Percentiles rank a stretch among this genome's conserved stretches.
phyloP scores from a whole-genome alignment of 225 moss, liverwort and hornwort genomes.

The Marchantia paleacea region DNA sequence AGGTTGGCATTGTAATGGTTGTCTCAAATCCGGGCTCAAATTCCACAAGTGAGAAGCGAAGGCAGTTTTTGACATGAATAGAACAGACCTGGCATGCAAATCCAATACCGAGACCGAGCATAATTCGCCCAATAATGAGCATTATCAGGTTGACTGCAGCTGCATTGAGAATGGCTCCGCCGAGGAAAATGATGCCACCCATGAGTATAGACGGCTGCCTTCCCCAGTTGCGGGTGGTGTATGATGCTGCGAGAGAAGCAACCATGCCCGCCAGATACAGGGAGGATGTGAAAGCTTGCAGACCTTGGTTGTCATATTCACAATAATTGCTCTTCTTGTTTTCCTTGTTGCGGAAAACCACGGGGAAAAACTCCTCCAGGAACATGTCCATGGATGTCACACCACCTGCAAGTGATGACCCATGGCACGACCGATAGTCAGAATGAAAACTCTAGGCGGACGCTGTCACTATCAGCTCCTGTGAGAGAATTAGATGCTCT shows the following conservation, averaged over 20 bases:
- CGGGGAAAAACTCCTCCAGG: constrained; percentile 33
- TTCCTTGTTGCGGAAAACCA: constrained; percentile 25
- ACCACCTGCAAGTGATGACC: constrained; percentile 6
- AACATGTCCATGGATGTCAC: constrained; percentile 33
- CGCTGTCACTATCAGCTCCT: too few species aligned
- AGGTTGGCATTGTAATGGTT: too few species aligned
- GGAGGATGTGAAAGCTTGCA: constrained; percentile 39
- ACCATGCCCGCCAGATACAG: constrained; percentile 35
- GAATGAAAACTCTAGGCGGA: too few species aligned
- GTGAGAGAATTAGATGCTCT: too few species aligned
- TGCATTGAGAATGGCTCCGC: constrained; percentile 26
- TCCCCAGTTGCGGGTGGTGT: constrained; percentile 24
- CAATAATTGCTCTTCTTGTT: constrained; percentile 25
- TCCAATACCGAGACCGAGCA: constrained; percentile 35
- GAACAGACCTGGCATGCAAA: constrained; percentile 27
- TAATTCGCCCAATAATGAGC: constrained; percentile 31
- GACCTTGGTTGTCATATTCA: constrained; percentile 32
- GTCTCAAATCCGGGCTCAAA: too few species aligned
- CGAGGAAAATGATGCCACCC: constrained; percentile 23
- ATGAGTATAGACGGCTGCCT: constrained; percentile 26
- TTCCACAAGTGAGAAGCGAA: too few species aligned
- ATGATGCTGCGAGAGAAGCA: constrained; percentile 21
- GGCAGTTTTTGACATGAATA: too few species aligned
- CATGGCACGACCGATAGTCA: too few species aligned
- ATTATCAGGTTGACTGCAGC: constrained; percentile 29